Percentiles rank a stretch among this genome's conserved stretches.
phyloP scores from a whole-genome alignment of 768 basidiomycete genomes.

The Phanerochaete sordida region DNA sequence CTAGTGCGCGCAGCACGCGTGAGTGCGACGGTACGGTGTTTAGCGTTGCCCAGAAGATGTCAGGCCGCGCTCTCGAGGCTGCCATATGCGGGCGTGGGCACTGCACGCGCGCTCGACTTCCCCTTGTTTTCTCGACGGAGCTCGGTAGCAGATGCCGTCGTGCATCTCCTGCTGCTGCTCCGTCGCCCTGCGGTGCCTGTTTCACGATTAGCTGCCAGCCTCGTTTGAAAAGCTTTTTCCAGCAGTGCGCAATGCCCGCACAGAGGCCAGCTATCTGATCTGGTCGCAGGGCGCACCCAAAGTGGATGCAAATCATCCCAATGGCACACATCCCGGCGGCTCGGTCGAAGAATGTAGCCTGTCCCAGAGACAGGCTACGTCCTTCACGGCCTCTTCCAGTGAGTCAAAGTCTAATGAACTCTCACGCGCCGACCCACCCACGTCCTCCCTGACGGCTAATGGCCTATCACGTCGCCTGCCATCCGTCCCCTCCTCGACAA shows the following conservation, averaged over 20 bases:
- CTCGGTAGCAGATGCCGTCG: background rate
- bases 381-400: background rate
- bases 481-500: background rate
- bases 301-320: constrained; percentile 1
- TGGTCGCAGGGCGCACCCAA: no score
- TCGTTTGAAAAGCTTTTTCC: background rate
- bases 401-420: background rate
- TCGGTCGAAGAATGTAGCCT: background rate
- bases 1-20: background rate
- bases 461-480: constrained; percentile 4
- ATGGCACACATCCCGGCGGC: background rate
- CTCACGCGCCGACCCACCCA: background rate
- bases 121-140: background rate
- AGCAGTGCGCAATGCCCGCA: background rate
- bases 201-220: background rate
- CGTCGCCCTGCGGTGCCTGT: background rate
- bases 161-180: background rate
- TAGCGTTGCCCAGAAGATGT: constrained; percentile 1
- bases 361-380: background rate
- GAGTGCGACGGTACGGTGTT: background rate
- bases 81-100: background rate
- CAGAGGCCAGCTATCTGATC: background rate
- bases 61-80: background rate
- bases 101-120: background rate
- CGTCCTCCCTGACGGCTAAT: constrained; percentile 1